Base-by-base conservation (phyloP, 768 basidiomycete species). In the Termitomyces sp. region DNA sequence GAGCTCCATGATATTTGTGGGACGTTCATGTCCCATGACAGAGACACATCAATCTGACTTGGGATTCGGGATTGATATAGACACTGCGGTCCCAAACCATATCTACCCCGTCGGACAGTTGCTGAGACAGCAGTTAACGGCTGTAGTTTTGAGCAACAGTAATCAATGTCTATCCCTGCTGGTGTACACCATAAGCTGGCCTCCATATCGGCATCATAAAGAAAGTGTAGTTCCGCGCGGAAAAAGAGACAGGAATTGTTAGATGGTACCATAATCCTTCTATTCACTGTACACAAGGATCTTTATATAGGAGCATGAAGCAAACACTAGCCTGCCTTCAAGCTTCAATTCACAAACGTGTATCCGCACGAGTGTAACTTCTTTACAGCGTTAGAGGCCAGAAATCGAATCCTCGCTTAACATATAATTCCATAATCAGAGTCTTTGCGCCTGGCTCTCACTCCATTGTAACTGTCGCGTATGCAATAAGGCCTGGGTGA, bases 401-500 rank as follows among this genome's bases (percentile, higher is more conserved):
- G 6, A 54, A 24, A 45, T 6, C 5, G 8, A 24, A 10, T 55
- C 54, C 13, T 26, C 32, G 30, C 22, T 40, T 24, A n/a, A 42
- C 28, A 32, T 16, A 24, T 18, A 1, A n/a, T n/a, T 30, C 13
- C 38, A n/a, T 30, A 43, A 33, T 63, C 36, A 63, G 18, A 58
- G 43, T 54, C 57, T 50, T 43, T 63, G 62, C 43, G 59, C 62
- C 50, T 76, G 74, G 56, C 53, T 68, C 70, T 80, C 76, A 63
- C 72, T 77, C 73, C 75, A 73, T 58, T 82, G 81, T 53, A 89
- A 70, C 55, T 83, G 77, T 58, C 78, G 81, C 54, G 89, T 79
- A 57, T 86, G 79, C 9, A 72, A 70, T 59, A 90, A 71, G 6
- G 88, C 87, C 58, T 80, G 77, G 1, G 81, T 76, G 8, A 87